Evolutionary conservation across 306 rosid genomes (phyloP).

Genomic region (Trifolium dubium): DNA sequence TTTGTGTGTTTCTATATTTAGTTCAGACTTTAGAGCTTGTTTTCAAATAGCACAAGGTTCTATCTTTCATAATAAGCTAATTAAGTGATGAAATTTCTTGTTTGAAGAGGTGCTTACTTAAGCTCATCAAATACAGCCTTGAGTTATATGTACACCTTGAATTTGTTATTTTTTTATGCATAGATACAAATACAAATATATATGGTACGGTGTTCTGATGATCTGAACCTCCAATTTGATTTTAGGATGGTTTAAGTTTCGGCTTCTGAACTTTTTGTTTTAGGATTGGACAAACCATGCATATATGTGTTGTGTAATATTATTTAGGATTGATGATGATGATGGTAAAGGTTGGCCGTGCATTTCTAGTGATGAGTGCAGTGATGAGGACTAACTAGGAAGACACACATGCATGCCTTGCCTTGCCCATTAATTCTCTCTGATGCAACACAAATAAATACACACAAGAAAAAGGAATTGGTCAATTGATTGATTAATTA

Average conservation of each 20-base stretch:
- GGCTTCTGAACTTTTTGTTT: neutral
- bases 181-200: too few relatives aligned
- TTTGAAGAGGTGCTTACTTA: slow-evolving; percentile 23
- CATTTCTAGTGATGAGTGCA: neutral
- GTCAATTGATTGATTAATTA: neutral
- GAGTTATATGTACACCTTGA: neutral
- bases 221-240: neutral
- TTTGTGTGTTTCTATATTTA: slow-evolving; percentile 15
- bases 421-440: neutral
- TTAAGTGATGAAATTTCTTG: neutral
- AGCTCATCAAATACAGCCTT: slow-evolving; percentile 31
- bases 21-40: slow-evolving; percentile 56
- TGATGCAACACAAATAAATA: neutral
- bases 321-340: neutral
- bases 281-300: neutral
- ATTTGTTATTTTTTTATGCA: too few relatives aligned
- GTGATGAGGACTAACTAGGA: neutral
- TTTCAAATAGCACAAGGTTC: slow-evolving; percentile 63
- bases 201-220: too few relatives aligned
- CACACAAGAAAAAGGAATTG: neutral
- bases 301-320: neutral
- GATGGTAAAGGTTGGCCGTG: neutral
- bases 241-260: neutral
- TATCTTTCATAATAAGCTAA: neutral
- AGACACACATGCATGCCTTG: neutral